Conservation (phyloP, 2,329 filamentous ascomycete species). For the Mollisiaceae sp. region DNA sequence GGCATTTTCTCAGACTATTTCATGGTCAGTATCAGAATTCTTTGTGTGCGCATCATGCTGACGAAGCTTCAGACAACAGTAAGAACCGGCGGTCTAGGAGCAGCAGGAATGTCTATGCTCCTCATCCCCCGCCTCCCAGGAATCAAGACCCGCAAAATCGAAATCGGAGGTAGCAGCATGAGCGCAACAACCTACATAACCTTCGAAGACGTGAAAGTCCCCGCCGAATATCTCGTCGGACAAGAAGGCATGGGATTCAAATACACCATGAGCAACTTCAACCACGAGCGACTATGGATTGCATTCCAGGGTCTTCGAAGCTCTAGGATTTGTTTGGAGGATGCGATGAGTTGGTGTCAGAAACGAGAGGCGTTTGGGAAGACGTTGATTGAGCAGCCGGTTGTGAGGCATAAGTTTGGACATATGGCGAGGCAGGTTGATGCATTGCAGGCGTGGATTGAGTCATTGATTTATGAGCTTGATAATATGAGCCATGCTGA, state of each 20-base stretch:
- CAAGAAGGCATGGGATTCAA: slow-evolving; percentile 58
- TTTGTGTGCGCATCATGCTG: not conserved
- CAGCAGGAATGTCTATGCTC: slow-evolving; percentile 72
- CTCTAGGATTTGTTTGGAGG: slow-evolving; percentile 57
- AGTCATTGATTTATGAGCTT: slow-evolving; percentile 55
- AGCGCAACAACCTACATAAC: slow-evolving; percentile 59
- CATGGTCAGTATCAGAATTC: slow-evolving; percentile 17
- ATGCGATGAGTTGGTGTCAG: slow-evolving; percentile 54
- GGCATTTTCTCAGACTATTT: slow-evolving; percentile 82
- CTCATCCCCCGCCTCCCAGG: slow-evolving; percentile 73
- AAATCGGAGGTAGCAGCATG: slow-evolving; percentile 67
- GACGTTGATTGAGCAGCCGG: slow-evolving; percentile 59
- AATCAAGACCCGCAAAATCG: slow-evolving; percentile 60
- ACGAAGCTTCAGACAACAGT: slow-evolving; percentile 64
- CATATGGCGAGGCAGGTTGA: slow-evolving; percentile 62
- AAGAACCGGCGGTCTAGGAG: slow-evolving; percentile 72
- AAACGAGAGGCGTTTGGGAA: slow-evolving; percentile 61
- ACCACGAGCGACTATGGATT: slow-evolving; percentile 62
- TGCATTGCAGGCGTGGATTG: slow-evolving; percentile 62
- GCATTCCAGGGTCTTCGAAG: slow-evolving; percentile 60
- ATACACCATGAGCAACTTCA: slow-evolving; percentile 63
- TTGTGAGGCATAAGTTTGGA: slow-evolving; percentile 64
- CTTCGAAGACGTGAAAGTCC: slow-evolving; percentile 59
- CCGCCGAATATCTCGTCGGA: slow-evolving; percentile 56
- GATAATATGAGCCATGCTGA: slow-evolving; percentile 27